These are phyloP conservation scores for Metschnikowia santaceciliae DNA, from an alignment of 805 yeast species.

Conservation along the genomic window DNA sequence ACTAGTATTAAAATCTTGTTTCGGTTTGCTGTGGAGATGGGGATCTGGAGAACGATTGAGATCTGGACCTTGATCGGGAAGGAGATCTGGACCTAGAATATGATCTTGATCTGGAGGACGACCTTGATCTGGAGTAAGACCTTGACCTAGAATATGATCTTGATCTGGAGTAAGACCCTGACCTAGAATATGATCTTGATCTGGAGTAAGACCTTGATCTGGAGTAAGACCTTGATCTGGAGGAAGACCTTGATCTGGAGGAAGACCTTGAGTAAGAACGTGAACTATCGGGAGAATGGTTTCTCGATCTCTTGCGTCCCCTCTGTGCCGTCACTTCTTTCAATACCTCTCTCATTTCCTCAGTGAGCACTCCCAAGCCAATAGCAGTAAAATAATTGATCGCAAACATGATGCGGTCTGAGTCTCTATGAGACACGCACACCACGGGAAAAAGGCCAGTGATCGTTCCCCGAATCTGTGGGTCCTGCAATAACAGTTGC, in stretches of 20 bases:
- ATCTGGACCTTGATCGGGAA: slow-evolving; percentile 9
- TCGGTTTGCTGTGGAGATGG: slow-evolving; percentile 2
- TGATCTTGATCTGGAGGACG: slow-evolving; percentile 16
- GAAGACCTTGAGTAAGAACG: slow-evolving; percentile 19
- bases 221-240: slow-evolving; percentile 13
- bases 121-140: slow-evolving; percentile 9
- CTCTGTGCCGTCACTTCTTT: slow-evolving; percentile 26
- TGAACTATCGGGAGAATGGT: slow-evolving; percentile 5
- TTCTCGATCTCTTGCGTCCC: slow-evolving; percentile 17
- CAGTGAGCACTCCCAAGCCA: slow-evolving; percentile 80
- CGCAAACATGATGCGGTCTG: slow-evolving; percentile 63
- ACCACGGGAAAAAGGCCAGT: slow-evolving; percentile 61
- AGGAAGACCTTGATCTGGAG: slow-evolving; percentile 12
- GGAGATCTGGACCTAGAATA: slow-evolving; percentile 10
- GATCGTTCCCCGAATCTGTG: slow-evolving; percentile 45
- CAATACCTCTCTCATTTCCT: slow-evolving; percentile 64
- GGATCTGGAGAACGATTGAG: slow-evolving; percentile 6
- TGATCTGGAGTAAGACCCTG: slow-evolving; percentile 11
- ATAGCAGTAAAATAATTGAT: slow-evolving; percentile 93
- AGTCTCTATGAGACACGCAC: slow-evolving; percentile 28
- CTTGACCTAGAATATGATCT: slow-evolving; percentile 17
- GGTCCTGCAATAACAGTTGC: slow-evolving; percentile 47
- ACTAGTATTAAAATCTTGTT: neutral
- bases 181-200: slow-evolving; percentile 7
- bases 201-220: slow-evolving; percentile 18